Base-by-base conservation (phyloP, 2,329 filamentous ascomycete species). In the Pyrenochaeta sp. region DNA sequence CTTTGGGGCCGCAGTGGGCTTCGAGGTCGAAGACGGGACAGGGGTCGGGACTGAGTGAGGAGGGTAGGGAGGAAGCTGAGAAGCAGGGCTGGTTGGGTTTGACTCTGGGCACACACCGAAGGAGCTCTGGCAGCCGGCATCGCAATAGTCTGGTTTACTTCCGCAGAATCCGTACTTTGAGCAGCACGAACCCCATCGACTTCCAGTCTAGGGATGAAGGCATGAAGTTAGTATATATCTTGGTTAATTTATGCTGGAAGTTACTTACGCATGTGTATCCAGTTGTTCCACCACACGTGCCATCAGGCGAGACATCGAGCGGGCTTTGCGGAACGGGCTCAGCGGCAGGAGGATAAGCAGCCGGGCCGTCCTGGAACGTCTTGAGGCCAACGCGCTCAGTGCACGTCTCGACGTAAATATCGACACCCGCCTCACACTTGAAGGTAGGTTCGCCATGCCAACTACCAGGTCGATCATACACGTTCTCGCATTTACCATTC, bases 351-450 rank as follows among this genome's bases (percentile, higher is more conserved):
- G 40, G 43, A 27, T 52, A 43, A 19, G 12, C 13, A 7, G 12
- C 51, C n/a, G 22, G 40, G 30, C n/a, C n/a, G 30, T 37, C 49
- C 30, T 56, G 30, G 13, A 44, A 58, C 2, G 57, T 67, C 40
- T 45, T 45, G 2, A 45, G 39, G 10, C 63, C 67, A 39, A 44
- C 28, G 3, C 50, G 19, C 9, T 67, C 50, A 12, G 54, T 66
- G 40, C 70, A 73, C 4, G 56, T 59, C 50, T 68, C 67, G 3
- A 71, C 27, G 2, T 63, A 24, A 1, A 73, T 44, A 39, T 72
- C 68, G 3, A 54, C 34, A 22, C 64, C 68, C 19, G 52, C 46
- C n/a, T 49, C 30, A 39, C 68, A 72, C 7, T 10, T 40, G 27
- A 59, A 64, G 9, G 25, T 66, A 6, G 69, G 69, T 42, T 72